A percentile compares a stretch with the other conserved stretches of the same genome.
Evolutionary conservation across 2,329 filamentous ascomycete species (phyloP).

Genomic region (Plectosphaerella plurivora): DNA sequence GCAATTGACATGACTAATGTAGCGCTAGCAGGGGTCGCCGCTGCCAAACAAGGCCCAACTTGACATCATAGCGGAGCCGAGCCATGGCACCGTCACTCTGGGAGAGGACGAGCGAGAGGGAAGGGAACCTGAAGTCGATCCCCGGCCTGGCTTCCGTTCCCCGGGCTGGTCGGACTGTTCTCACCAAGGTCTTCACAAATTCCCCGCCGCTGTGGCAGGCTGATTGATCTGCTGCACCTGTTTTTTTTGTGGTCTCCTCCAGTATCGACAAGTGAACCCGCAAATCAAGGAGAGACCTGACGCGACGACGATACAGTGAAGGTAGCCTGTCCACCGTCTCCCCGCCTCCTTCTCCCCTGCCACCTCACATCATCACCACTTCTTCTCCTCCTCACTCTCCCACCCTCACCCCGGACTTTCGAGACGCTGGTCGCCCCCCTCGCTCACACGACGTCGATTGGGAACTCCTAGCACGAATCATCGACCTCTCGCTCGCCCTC

Average conservation of each 20-base stretch:
- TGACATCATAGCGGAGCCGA: neutral
- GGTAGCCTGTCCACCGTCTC: neutral
- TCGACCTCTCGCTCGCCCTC: neutral
- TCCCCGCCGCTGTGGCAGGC: too few species aligned
- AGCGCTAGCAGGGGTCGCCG: neutral
- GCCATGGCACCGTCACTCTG: neutral
- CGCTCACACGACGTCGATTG: too few species aligned
- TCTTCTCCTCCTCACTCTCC: neutral
- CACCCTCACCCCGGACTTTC: too few species aligned
- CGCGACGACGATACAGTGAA: too few species aligned
- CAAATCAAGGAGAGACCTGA: too few species aligned
- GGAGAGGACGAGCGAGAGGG: neutral
- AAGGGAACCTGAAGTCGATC: neutral
- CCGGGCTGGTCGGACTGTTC: too few species aligned
- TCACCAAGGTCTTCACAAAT: neutral
- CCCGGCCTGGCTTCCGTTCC: neutral
- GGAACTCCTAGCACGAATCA: too few species aligned
- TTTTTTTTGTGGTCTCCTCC: neutral
- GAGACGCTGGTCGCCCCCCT: too few species aligned
- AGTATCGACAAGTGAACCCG: too few species aligned
- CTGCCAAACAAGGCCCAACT: neutral
- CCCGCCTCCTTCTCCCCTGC: neutral
- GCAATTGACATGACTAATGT: neutral
- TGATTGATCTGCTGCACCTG: too few species aligned
- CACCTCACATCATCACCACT: neutral